phyloP scores from a whole-genome alignment of 768 basidiomycete species.

The Lanmaoa rubissima region DNA sequence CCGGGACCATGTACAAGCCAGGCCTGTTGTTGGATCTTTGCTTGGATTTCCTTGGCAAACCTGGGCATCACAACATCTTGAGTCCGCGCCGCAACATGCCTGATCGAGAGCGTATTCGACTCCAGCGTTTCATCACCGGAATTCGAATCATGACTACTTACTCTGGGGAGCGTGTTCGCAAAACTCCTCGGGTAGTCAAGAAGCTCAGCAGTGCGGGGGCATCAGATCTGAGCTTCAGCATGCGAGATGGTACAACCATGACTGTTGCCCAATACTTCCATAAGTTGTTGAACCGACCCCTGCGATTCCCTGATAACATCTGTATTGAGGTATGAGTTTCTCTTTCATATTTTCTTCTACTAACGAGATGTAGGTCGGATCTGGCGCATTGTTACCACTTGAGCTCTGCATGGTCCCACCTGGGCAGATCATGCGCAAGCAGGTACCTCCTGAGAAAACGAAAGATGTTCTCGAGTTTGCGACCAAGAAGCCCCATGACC shows the following conservation, averaged over 20 bases:
- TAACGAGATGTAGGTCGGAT: slow-evolving; percentile 46
- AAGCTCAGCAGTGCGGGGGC: slow-evolving; percentile 57
- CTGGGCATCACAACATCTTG: slow-evolving; percentile 31
- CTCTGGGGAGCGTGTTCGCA: slow-evolving; percentile 35
- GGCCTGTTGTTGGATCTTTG: slow-evolving; percentile 60
- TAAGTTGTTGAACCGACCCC: slow-evolving; percentile 46
- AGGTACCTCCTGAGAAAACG: slow-evolving; percentile 66
- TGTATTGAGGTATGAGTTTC: slow-evolving; percentile 60
- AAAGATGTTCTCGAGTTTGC: slow-evolving; percentile 64
- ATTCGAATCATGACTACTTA: slow-evolving; percentile 47
- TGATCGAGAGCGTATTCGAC: slow-evolving; percentile 49
- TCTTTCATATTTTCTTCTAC: slow-evolving; percentile 18
- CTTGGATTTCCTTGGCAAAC: slow-evolving; percentile 48
- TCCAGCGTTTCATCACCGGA: slow-evolving; percentile 56
- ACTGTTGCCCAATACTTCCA: slow-evolving; percentile 66
- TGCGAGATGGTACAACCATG: slow-evolving; percentile 53
- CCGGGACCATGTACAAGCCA: slow-evolving; percentile 70
- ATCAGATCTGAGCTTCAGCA: slow-evolving; percentile 48
- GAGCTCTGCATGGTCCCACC: slow-evolving; percentile 61
- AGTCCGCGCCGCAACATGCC: slow-evolving; percentile 43
- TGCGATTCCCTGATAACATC: slow-evolving; percentile 60
- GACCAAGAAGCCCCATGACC: slow-evolving; percentile 57
- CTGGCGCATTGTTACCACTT: slow-evolving; percentile 61
- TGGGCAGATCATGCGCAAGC: slow-evolving; percentile 72
- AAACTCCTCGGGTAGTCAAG: slow-evolving; percentile 59